A percentile compares a stretch with the other conserved stretches of the same genome.
Conservation (phyloP, 2,329 filamentous ascomycete species). For the Diaporthe humulicola region DNA sequence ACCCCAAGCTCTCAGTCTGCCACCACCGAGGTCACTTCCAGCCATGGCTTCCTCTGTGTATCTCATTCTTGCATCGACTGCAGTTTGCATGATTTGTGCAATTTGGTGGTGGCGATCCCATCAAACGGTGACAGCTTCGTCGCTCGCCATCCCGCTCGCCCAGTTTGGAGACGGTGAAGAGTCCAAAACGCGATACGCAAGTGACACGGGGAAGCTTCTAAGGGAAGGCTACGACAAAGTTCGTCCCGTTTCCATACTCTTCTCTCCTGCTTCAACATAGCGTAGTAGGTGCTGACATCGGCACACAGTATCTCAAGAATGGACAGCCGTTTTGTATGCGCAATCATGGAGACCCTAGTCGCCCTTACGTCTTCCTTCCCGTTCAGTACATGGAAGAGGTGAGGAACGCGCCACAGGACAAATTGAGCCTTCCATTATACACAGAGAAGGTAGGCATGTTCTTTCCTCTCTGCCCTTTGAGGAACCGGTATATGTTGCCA, state of each 20-base stretch:
- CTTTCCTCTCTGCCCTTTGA: too few species aligned
- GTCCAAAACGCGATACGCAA: slow-evolving; percentile 22
- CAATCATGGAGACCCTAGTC: not conserved
- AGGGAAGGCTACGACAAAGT: slow-evolving; percentile 25
- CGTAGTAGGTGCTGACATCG: not conserved
- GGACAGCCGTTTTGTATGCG: slow-evolving; percentile 3
- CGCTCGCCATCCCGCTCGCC: not conserved
- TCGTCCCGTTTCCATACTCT: not conserved
- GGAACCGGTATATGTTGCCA: too few species aligned
- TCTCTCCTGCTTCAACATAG: not conserved
- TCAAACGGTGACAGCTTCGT: slow-evolving; percentile 52
- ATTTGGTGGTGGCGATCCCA: slow-evolving; percentile 63
- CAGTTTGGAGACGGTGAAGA: slow-evolving; percentile 5
- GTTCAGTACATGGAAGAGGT: slow-evolving; percentile 20
- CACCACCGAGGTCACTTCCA: slow-evolving; percentile 50
- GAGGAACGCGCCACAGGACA: slow-evolving; percentile 24
- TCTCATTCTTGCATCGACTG: slow-evolving; percentile 53
- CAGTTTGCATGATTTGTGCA: slow-evolving; percentile 66
- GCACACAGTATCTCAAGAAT: not conserved
- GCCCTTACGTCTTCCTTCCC: slow-evolving; percentile 6
- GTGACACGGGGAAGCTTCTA: slow-evolving; percentile 11
- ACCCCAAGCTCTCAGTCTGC: not conserved
- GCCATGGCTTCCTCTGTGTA: slow-evolving; percentile 51
- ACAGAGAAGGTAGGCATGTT: not conserved
- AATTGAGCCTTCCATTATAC: slow-evolving; percentile 15